Base-by-base conservation (phyloP, 2,329 filamentous ascomycete genomes). In the Aspergillus japonicus region DNA sequence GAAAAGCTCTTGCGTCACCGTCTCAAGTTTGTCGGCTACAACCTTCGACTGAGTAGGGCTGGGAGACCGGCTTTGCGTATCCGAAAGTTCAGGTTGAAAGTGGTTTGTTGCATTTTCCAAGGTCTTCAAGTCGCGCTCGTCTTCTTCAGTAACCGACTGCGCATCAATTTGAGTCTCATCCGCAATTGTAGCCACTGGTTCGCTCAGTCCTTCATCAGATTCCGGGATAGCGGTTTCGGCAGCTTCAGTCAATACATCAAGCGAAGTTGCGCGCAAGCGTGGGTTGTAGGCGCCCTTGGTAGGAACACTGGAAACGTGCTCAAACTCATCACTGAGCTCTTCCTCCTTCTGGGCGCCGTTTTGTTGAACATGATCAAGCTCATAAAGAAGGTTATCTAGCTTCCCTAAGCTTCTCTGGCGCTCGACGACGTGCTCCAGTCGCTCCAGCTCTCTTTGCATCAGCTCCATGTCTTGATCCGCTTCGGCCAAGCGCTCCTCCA, bases 361-460 rank as follows among this genome's bases (percentile, higher is more conserved):
- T 59, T 87, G 82, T 54, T 90, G 87, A 53, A 91, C 86, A 48
- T 74, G 65, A 54, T 98, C 95, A 10, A 98, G 84, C 71, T 99
- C 95, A 67, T 96, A 88, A 0, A 99, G 85, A 7, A 99, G 84
- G 56, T 90, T 96, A 73, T 99, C 95, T 3, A 99, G 85, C 75
- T 97, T 96, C 47, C 95, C 95, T 3, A 99, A 85, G 73, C 93
- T 97, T 61, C 95, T 86, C 75, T 99, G 95, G 52, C 96, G 90
- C 75, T 98, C 94, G 54, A 99, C 87, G 7, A 99, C 92, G 75
- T 96, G 91, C 76, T 98, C 95, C 12, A 99, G 82, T 35, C 94
- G 87, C 70, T 97, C 91, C 64, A 99, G 91, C 71, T 99, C 95
- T 39, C 94, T 91, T 74, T 96, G 92, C 94, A 99, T 97, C 62